Evolutionary conservation across 306 rosid genomes (phyloP), one percentile per base, ranked within the genome.

Genomic region (Betula pendula): DNA sequence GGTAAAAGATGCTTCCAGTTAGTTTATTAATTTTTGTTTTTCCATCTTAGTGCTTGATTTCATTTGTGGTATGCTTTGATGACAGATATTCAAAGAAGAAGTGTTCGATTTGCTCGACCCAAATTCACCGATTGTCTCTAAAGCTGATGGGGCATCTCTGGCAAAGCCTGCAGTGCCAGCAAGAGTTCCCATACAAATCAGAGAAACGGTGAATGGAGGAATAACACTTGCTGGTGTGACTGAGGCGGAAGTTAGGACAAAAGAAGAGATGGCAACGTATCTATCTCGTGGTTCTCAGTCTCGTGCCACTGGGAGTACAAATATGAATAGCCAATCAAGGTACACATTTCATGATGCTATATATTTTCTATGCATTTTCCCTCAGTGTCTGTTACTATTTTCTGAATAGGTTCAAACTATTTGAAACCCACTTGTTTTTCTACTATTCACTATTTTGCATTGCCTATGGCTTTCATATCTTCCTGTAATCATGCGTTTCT

Each of bases 241-340:
- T 0, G 98, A 94, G 81, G 88, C 92, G 0, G 96, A 90, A 77
- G 91, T 90, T 67, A 89, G 86, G 60, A 85, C 97, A 12, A 90
- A 85, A 68, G 97, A 90, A 85, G 97, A 94, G 78, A 94, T 94
- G 96, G 84, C 92, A 38, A 88, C 90, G 0, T 75, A 90, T 87
- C 86, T 94, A 59, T 72, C 89, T 27, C 89, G 88, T 29, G 97
- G 97, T 67, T 94, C 96, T 11, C 77, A 87, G 51, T 75, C 89
- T 22, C 96, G 97, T 77, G 98, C 97, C 71, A 94, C 98, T 40
- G 98, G 91, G 66, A 90, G 97, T 81, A 94, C 97, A 35, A 94
- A 94, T 75, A 91, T 94, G 98, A 91, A 94, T 60, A 94, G 92
- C 48, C 96, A 94, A 76, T 94, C 98, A 74, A 95, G 99, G 99